Conservation (phyloP, 73 alveolate species). For the Symbiodinium natans region DNA sequence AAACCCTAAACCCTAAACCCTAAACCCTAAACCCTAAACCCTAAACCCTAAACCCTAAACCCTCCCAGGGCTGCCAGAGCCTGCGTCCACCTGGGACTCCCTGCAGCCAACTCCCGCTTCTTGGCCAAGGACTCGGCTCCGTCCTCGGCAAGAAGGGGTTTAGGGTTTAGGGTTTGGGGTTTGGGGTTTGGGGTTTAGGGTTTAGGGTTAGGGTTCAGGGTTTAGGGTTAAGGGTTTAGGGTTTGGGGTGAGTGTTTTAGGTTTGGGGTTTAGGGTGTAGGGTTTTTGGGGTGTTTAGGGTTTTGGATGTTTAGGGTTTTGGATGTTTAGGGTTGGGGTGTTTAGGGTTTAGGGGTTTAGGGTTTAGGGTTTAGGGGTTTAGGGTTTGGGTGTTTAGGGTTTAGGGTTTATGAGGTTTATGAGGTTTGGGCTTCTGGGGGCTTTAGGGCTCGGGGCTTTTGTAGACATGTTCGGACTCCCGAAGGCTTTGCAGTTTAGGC, state of each 20-base stretch:
- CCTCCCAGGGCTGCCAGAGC: too few species aligned
- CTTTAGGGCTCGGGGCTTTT: too few species aligned
- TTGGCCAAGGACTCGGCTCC: constrained; percentile 63
- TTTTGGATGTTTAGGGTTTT: background rate
- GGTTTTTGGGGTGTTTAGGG: background rate
- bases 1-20: too few species aligned
- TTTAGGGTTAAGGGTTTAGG: background rate
- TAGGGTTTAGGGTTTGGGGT: background rate
- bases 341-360: too few species aligned
- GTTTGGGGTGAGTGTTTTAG: background rate
- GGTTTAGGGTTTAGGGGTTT: too few species aligned
- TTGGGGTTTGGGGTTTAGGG: too few species aligned
- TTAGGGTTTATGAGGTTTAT: too few species aligned
- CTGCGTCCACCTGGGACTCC: background rate
- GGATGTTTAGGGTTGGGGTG: too few species aligned
- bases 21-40: too few species aligned
- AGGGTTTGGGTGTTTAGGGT: too few species aligned
- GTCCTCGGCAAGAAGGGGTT: constrained; percentile 28
- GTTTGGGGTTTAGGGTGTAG: background rate
- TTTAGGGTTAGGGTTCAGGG: background rate
- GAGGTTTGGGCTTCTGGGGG: too few species aligned
- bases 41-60: too few species aligned
- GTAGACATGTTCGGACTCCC: background rate
- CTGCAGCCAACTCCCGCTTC: constrained; percentile 50
- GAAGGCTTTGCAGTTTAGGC: background rate